Percentiles rank a stretch among this genome's conserved stretches.
Conservation (phyloP, 75 land plant species). For the Sequoia sempervirens region DNA sequence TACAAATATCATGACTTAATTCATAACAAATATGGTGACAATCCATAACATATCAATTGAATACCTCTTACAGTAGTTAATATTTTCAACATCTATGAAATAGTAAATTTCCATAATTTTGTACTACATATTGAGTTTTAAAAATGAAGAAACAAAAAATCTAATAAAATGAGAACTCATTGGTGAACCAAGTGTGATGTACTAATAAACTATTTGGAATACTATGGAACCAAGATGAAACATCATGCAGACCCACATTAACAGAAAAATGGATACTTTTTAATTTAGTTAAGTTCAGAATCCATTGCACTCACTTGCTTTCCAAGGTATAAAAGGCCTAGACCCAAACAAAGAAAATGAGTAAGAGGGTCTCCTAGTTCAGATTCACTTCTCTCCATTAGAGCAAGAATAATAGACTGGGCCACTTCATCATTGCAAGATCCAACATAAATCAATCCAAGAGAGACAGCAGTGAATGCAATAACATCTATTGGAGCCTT, state of each 20-base stretch:
- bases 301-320: slow-evolving; percentile 71
- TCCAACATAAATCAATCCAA: slow-evolving; percentile 90
- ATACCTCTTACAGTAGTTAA: no score
- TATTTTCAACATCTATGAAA: no score
- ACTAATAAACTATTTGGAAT: not conserved
- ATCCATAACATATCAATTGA: no score
- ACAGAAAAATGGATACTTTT: not conserved
- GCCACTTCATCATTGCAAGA: slow-evolving; percentile 98
- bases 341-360: slow-evolving; percentile 80
- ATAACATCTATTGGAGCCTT: slow-evolving; percentile 81
- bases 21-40: no score
- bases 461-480: slow-evolving; percentile 85
- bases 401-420: slow-evolving; percentile 79
- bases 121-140: no score
- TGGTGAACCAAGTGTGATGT: not conserved
- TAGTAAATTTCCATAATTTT: no score
- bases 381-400: slow-evolving; percentile 93
- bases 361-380: slow-evolving; percentile 84
- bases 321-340: slow-evolving; percentile 94
- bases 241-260: not conserved
- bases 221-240: not conserved
- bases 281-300: not conserved
- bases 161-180: not conserved
- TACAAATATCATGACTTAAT: no score
- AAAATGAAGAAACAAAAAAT: no score